phyloP scores from a whole-genome alignment of 2,329 filamentous ascomycete genomes.

The Microsporum audouinii region DNA sequence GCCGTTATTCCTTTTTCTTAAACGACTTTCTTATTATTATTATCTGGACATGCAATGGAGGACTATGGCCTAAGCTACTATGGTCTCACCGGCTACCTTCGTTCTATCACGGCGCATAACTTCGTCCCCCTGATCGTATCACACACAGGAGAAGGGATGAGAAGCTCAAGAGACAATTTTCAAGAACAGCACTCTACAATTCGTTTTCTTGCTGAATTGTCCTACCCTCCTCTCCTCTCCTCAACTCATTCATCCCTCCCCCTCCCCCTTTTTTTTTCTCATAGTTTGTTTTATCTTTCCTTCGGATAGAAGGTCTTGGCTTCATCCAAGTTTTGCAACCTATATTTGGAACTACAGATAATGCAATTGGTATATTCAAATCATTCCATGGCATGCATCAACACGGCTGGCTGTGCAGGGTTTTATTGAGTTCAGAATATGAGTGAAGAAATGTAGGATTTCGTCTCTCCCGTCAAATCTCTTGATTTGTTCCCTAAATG shows the following conservation, averaged over 20 bases:
- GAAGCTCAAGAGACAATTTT: neutral
- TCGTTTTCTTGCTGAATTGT: neutral
- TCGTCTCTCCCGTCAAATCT: neutral
- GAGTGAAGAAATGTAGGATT: neutral
- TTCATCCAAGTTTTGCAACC: neutral
- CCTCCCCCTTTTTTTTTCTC: neutral
- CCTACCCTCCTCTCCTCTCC: neutral
- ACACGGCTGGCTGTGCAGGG: neutral
- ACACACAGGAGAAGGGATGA: constrained; percentile 1
- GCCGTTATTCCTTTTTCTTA: neutral
- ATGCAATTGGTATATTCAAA: neutral
- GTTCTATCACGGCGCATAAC: neutral
- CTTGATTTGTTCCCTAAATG: constrained; percentile 4
- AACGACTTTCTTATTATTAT: neutral
- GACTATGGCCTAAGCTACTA: neutral
- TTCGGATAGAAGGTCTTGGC: constrained; percentile 6
- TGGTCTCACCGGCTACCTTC: neutral
- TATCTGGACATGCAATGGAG: neutral
- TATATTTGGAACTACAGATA: neutral
- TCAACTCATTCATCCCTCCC: neutral
- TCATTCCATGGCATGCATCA: neutral
- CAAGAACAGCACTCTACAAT: neutral
- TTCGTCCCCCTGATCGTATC: constrained; percentile 2
- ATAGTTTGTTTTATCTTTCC: neutral
- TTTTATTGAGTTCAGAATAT: neutral